phyloP scores from a whole-genome alignment of 305 asterid genomes.

The Euphrasia arctica region DNA sequence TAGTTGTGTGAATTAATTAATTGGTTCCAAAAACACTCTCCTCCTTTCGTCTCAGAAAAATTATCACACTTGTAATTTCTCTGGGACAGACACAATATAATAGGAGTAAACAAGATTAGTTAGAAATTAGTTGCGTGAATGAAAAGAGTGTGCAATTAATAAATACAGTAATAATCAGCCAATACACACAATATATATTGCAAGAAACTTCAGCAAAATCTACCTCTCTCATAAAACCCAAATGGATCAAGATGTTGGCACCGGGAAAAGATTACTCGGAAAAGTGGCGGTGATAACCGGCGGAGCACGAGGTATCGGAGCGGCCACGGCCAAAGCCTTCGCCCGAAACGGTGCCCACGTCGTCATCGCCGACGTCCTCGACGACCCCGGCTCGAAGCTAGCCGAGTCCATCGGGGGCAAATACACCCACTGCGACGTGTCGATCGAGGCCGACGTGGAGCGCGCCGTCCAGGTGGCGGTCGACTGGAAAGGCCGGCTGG shows the following conservation, averaged over 20 bases:
- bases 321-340: slow-evolving; percentile 64
- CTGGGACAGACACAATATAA: no score
- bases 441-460: slow-evolving; percentile 60
- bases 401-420: slow-evolving; percentile 59
- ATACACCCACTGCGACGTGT: slow-evolving; percentile 71
- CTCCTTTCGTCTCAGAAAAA: no score
- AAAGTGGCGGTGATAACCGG: slow-evolving; percentile 88
- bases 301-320: slow-evolving; percentile 97
- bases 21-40: background rate
- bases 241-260: slow-evolving; percentile 33
- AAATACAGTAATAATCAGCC: no score
- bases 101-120: slow-evolving; percentile 11
- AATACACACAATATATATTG: slow-evolving; percentile 25
- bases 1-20: background rate
- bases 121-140: slow-evolving; percentile 38
- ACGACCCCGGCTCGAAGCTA: slow-evolving; percentile 45
- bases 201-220: slow-evolving; percentile 30
- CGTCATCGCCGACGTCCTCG: slow-evolving; percentile 72
- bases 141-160: slow-evolving; percentile 35
- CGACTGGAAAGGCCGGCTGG: slow-evolving; percentile 72
- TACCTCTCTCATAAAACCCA: slow-evolving; percentile 9
- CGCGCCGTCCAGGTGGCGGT: slow-evolving; percentile 51
- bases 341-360: slow-evolving; percentile 71
- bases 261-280: slow-evolving; percentile 36
- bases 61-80: no score